phyloP scores from a whole-genome alignment of 2,329 filamentous ascomycete species.

The Neopestalotiopsis sp. region DNA sequence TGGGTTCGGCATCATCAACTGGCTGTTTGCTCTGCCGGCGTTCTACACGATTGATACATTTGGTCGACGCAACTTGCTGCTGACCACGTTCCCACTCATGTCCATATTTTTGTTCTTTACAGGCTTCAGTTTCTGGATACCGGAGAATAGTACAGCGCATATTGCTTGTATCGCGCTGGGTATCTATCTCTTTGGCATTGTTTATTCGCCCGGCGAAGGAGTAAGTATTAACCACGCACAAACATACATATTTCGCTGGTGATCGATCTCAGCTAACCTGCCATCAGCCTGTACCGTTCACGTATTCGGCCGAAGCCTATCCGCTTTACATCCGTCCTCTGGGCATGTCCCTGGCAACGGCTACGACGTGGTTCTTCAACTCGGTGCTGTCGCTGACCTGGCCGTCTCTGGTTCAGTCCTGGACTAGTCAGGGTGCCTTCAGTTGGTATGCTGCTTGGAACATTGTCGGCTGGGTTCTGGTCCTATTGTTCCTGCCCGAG shows the following conservation, averaged over 20 bases:
- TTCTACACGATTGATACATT: constrained; percentile 73
- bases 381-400: constrained; percentile 48
- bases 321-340: constrained; percentile 67
- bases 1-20: constrained; percentile 70
- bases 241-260: neutral
- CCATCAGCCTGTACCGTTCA: constrained; percentile 61
- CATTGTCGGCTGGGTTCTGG: constrained; percentile 49
- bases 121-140: constrained; percentile 53
- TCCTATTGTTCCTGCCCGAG: constrained; percentile 48
- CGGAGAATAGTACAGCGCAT: constrained; percentile 40
- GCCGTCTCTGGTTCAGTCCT: constrained; percentile 49
- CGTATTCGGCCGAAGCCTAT: constrained; percentile 71
- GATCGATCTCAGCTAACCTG: neutral
- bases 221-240: constrained; percentile 35
- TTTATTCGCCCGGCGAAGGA: constrained; percentile 66
- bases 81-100: constrained; percentile 72
- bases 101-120: constrained; percentile 53
- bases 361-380: constrained; percentile 57
- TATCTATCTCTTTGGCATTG: constrained; percentile 55
- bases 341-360: constrained; percentile 65
- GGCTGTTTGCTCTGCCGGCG: constrained; percentile 67
- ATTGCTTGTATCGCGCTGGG: constrained; percentile 52
- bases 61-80: constrained; percentile 67
- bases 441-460: constrained; percentile 57
- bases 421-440: constrained; percentile 54